These are phyloP conservation scores for Tulasnella sp. DNA, from an alignment of 768 basidiomycete species.

Conservation along the genomic window DNA sequence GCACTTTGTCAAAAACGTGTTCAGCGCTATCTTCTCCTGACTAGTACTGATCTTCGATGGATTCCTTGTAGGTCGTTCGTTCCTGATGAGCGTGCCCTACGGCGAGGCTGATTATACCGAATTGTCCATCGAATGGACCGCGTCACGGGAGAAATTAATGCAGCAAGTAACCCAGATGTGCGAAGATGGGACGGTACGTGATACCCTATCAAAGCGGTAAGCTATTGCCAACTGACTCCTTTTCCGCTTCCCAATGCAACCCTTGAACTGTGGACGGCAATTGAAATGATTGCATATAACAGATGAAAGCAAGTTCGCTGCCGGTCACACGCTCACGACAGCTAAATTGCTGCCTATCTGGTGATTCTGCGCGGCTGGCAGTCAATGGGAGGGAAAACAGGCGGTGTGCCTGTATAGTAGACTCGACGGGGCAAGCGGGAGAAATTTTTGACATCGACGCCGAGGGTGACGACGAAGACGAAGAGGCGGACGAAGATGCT, in stretches of 20 bases:
- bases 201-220: background rate
- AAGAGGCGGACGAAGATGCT: constrained; percentile 10
- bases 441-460: constrained; percentile 18
- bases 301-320: constrained; percentile 5
- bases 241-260: background rate
- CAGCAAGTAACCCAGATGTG: constrained; percentile 5
- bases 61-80: constrained; percentile 4
- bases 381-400: constrained; percentile 16
- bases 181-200: background rate
- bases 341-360: constrained; percentile 12
- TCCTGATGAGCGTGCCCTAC: constrained; percentile 9
- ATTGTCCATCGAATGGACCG: background rate
- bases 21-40: no score
- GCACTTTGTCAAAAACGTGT: no score
- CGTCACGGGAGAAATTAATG: constrained; percentile 8
- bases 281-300: background rate
- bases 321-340: constrained; percentile 4
- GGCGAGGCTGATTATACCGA: background rate
- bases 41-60: background rate
- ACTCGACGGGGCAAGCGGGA: constrained; percentile 8
- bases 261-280: background rate
- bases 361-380: constrained; percentile 5
- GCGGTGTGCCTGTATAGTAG: constrained; percentile 17
- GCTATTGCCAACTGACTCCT: background rate
- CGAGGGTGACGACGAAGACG: constrained; percentile 16